A percentile compares a stretch with the other conserved stretches of the same genome.
Conservation (phyloP, 331 rosid genomes). For the Acacia concinna region DNA sequence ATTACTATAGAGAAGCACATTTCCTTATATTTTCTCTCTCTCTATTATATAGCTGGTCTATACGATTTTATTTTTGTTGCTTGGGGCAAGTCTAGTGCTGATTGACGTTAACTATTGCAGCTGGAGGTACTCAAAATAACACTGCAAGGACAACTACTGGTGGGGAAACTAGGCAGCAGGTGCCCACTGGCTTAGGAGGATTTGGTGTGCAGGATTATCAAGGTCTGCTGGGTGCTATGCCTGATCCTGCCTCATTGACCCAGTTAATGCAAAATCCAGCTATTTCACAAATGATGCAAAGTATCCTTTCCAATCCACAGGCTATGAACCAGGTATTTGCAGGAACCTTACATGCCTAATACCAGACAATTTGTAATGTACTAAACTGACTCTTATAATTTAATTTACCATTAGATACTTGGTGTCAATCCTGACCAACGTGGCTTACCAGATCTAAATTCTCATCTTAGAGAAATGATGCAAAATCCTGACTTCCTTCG, state of each 20-base stretch:
- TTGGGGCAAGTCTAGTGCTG: slow-evolving; percentile 26
- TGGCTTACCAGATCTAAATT: slow-evolving; percentile 64
- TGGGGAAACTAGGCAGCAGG: slow-evolving; percentile 58
- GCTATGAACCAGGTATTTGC: slow-evolving; percentile 70
- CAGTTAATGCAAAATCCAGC: slow-evolving; percentile 89
- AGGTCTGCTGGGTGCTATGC: slow-evolving; percentile 62
- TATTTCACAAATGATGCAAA: slow-evolving; percentile 84
- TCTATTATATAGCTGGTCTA: slow-evolving; percentile 16
- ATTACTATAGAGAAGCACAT: slow-evolving; percentile 10
- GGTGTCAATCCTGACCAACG: slow-evolving; percentile 50
- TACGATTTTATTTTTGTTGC: neutral
- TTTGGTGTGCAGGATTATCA: slow-evolving; percentile 64
- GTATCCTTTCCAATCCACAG: slow-evolving; percentile 77
- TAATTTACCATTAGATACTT: slow-evolving; percentile 37
- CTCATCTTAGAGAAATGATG: slow-evolving; percentile 77
- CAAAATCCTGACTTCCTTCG: slow-evolving; percentile 82
- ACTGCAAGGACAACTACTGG: slow-evolving; percentile 49
- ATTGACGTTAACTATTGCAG: slow-evolving; percentile 41
- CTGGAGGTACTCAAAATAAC: slow-evolving; percentile 63
- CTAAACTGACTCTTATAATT: slow-evolving; percentile 29
- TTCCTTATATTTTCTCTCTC: neutral
- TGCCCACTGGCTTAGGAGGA: slow-evolving; percentile 62
- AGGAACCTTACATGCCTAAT: neutral
- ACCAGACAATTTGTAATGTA: slow-evolving; percentile 20
- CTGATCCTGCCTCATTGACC: slow-evolving; percentile 55